Conservation (phyloP, 805 yeast genomes). For the Ogataea ganodermae region DNA sequence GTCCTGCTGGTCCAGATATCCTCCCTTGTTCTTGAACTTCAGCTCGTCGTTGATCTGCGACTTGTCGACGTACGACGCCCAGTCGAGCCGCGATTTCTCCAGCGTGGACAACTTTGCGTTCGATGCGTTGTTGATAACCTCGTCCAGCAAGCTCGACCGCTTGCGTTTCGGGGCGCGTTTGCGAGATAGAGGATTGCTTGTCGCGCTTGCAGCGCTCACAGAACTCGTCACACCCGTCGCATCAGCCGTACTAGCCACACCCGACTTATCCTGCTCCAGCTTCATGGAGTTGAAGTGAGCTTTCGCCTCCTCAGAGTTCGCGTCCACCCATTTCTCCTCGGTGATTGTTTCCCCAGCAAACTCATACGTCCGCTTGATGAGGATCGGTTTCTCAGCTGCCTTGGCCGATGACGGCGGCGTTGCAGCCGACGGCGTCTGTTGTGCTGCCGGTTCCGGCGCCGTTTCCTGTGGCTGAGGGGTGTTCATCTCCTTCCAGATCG, state of each 20-base stretch:
- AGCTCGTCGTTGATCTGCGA: slow-evolving; percentile 84
- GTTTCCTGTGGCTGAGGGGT: slow-evolving; percentile 8
- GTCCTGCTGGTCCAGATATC: slow-evolving; percentile 88
- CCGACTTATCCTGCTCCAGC: slow-evolving; percentile 12
- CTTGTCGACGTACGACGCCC: slow-evolving; percentile 92
- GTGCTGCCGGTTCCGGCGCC: not conserved
- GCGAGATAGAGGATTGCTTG: slow-evolving; percentile 2
- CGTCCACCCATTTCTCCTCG: slow-evolving; percentile 77
- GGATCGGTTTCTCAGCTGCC: slow-evolving; percentile 37
- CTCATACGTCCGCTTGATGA: slow-evolving; percentile 75
- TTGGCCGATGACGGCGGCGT: not conserved
- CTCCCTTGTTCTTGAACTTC: slow-evolving; percentile 78
- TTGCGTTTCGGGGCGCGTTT: slow-evolving; percentile 52
- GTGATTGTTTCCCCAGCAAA: slow-evolving; percentile 86
- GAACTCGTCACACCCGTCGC: too few relatives aligned
- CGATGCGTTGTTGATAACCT: slow-evolving; percentile 66
- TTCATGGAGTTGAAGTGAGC: slow-evolving; percentile 66
- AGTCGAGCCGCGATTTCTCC: slow-evolving; percentile 90
- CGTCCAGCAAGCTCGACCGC: slow-evolving; percentile 74
- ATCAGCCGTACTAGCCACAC: too few relatives aligned
- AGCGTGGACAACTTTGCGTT: slow-evolving; percentile 84
- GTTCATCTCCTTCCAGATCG: slow-evolving; percentile 59
- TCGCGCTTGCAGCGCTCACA: not conserved
- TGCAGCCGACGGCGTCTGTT: not conserved
- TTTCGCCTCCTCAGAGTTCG: slow-evolving; percentile 81